Conservation (phyloP, 78 protist genomes). For the Dictyostelium firmibasis region DNA sequence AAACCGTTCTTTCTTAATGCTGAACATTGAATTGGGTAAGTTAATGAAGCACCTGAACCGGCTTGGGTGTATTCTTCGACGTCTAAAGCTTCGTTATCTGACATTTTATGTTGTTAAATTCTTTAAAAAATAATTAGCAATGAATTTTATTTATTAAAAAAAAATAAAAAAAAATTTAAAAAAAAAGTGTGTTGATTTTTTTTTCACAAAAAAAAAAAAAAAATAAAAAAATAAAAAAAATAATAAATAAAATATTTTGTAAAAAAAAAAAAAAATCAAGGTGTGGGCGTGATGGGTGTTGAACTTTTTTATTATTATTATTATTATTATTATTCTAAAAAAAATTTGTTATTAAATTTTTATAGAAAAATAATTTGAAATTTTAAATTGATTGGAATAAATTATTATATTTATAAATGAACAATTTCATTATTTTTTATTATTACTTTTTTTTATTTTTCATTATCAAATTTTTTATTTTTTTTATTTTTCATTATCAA, state of each 20-base stretch:
- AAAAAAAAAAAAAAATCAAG: too few relatives aligned
- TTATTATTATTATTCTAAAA: too few relatives aligned
- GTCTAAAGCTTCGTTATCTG: conserved; percentile 51
- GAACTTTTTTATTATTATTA: too few relatives aligned
- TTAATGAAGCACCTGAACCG: conserved; percentile 78
- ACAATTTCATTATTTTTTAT: too few relatives aligned
- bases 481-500: too few relatives aligned
- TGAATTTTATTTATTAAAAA: background rate
- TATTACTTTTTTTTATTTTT: too few relatives aligned
- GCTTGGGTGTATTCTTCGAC: conserved; percentile 59
- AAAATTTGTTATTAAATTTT: too few relatives aligned
- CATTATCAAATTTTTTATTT: too few relatives aligned
- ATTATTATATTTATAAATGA: too few relatives aligned
- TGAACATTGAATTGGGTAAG: conserved; percentile 82
- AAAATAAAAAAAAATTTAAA: background rate
- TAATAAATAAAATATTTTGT: too few relatives aligned
- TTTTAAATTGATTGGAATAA: too few relatives aligned
- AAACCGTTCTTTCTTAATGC: conserved; percentile 83
- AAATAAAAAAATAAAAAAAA: background rate
- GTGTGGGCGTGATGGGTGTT: background rate
- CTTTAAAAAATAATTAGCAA: background rate
- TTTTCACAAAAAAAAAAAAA: background rate
- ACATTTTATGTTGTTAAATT: conserved; percentile 26
- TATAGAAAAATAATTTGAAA: too few relatives aligned
- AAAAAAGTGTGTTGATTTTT: background rate